phyloP scores from a whole-genome alignment of 768 basidiomycete genomes.

The Ephemerocybe angulata region DNA sequence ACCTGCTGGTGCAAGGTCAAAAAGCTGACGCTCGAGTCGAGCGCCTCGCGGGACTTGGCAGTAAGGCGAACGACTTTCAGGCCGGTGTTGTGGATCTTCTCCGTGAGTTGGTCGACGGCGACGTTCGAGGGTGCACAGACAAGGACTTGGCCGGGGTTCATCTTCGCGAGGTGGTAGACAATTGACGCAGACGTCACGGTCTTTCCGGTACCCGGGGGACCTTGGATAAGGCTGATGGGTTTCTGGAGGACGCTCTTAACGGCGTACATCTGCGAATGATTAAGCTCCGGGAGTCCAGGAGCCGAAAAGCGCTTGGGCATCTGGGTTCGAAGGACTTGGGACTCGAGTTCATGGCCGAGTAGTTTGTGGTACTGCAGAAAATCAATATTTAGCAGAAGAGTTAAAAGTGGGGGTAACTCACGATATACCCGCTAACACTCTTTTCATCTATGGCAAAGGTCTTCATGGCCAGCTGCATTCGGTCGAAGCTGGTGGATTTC shows the following conservation, averaged over 20 bases:
- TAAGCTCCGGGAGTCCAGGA: slow-evolving; percentile 94
- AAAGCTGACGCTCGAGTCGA: slow-evolving; percentile 93
- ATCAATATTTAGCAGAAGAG: slow-evolving; percentile 1
- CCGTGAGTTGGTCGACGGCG: slow-evolving; percentile 97
- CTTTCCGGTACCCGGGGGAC: slow-evolving; percentile 97
- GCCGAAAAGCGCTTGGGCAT: slow-evolving; percentile 99
- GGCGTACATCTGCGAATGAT: slow-evolving; percentile 99
- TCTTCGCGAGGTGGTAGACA: slow-evolving; percentile 97
- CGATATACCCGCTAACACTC: slow-evolving; percentile 98
- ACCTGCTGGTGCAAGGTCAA: slow-evolving; percentile 97
- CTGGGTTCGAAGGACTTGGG: slow-evolving; percentile 83
- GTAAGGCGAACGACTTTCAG: slow-evolving; percentile 97
- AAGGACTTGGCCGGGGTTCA: slow-evolving; percentile 99
- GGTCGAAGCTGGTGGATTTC: slow-evolving; percentile 99
- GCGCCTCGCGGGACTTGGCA: slow-evolving; percentile 96
- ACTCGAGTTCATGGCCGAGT: slow-evolving; percentile 95
- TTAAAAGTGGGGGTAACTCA: slow-evolving; percentile 37
- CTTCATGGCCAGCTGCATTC: slow-evolving; percentile 99
- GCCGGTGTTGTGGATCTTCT: slow-evolving; percentile 99
- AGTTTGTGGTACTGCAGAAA: slow-evolving; percentile 88
- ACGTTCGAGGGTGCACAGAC: slow-evolving; percentile 99
- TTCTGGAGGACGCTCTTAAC: slow-evolving; percentile 99
- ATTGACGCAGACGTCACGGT: slow-evolving; percentile 99
- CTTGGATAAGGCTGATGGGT: slow-evolving; percentile 95
- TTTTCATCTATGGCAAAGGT: slow-evolving; percentile 99